phyloP scores from a whole-genome alignment of 176 grass and related monocot genomes.

The Raddia guianensis region DNA sequence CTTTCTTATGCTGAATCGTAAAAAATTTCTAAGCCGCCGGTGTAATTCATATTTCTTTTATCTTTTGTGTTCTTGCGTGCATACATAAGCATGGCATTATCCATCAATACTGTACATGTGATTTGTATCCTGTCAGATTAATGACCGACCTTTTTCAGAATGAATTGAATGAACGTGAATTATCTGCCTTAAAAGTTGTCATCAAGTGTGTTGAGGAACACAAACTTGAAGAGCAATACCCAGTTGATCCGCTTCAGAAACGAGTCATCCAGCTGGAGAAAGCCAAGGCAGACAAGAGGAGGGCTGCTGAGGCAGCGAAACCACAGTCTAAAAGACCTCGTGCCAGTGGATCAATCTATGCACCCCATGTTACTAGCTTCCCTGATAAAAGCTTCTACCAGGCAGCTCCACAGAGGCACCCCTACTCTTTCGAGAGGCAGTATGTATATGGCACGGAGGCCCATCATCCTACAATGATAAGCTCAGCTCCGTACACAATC shows the following conservation, averaged over 20 bases:
- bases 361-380: slow-evolving; percentile 52
- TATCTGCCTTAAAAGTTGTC: slow-evolving; percentile 74
- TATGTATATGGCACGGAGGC: slow-evolving; percentile 61
- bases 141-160: slow-evolving; percentile 51
- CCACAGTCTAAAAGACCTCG: slow-evolving; percentile 86
- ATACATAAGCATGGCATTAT: background rate
- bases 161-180: slow-evolving; percentile 82
- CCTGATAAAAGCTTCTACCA: slow-evolving; percentile 84
- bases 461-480: slow-evolving; percentile 65
- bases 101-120: background rate
- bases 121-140: background rate
- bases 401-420: slow-evolving; percentile 61
- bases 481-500: slow-evolving; percentile 54
- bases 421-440: slow-evolving; percentile 69
- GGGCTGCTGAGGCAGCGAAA: slow-evolving; percentile 78
- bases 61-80: background rate
- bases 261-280: slow-evolving; percentile 86
- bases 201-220: slow-evolving; percentile 96
- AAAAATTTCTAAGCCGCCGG: background rate
- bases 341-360: slow-evolving; percentile 62
- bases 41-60: background rate
- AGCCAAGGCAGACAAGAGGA: slow-evolving; percentile 93
- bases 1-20: background rate
- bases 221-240: slow-evolving; percentile 80
- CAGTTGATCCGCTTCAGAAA: slow-evolving; percentile 74